Evolutionary conservation across 768 basidiomycete genomes (phyloP).

Genomic region (Leucogyrophana mollusca): DNA sequence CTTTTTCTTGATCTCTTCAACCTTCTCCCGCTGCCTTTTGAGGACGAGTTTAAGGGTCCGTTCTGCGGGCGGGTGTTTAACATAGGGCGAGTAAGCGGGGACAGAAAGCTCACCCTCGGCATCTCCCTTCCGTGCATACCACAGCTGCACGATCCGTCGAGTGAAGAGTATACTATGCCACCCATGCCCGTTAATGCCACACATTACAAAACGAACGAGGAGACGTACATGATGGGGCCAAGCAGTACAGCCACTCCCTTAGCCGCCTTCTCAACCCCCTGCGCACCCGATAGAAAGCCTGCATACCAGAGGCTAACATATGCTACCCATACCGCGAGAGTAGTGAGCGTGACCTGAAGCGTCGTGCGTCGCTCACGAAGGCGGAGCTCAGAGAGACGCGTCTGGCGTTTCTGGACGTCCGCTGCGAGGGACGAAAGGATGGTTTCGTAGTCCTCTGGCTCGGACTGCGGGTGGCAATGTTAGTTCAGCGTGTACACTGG

Average conservation of each 20-base stretch:
- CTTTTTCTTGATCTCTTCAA: constrained; percentile 97
- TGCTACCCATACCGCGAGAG: constrained; percentile 67
- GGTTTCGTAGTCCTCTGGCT: constrained; percentile 70
- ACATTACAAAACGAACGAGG: background rate
- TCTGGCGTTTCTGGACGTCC: constrained; percentile 73
- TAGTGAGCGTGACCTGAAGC: constrained; percentile 74
- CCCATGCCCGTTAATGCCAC: constrained; percentile 2
- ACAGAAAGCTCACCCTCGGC: constrained; percentile 60
- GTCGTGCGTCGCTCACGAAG: constrained; percentile 79
- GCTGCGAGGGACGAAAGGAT: constrained; percentile 63
- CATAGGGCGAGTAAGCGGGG: background rate
- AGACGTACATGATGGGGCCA: constrained; percentile 77
- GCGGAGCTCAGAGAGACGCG: constrained; percentile 78
- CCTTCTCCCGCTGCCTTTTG: constrained; percentile 77
- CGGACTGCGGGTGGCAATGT: constrained; percentile 9
- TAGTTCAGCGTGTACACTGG: background rate
- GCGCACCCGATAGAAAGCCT: constrained; percentile 45
- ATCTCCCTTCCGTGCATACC: constrained; percentile 79
- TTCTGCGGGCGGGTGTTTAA: constrained; percentile 46
- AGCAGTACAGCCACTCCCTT: constrained; percentile 60
- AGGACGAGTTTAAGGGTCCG: constrained; percentile 70
- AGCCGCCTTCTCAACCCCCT: constrained; percentile 39
- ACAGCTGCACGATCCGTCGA: constrained; percentile 77
- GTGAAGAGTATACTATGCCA: constrained; percentile 64
- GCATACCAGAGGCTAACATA: constrained; percentile 78